A percentile compares a stretch with the other conserved stretches of the same genome.
Evolutionary conservation across 139 green algal genomes (phyloP).

Genomic region (Picochlorum sp.): DNA sequence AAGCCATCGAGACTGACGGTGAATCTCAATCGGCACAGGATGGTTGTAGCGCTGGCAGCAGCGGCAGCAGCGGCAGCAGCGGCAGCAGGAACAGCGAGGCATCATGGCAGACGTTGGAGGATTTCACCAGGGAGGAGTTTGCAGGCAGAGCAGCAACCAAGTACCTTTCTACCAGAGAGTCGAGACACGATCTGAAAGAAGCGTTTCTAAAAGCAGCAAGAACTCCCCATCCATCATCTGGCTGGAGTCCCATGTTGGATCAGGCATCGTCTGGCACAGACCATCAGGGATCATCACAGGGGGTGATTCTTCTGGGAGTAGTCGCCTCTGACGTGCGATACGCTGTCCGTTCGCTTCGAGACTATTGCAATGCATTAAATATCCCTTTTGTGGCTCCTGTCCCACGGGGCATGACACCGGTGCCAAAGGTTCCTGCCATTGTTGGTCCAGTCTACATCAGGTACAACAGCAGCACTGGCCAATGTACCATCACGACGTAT

Average conservation of each 20-base stretch:
- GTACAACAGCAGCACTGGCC: conserved; percentile 34
- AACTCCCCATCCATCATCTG: neutral
- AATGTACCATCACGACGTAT: conserved; percentile 27
- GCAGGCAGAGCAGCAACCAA: neutral
- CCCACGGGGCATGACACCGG: neutral
- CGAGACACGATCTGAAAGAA: conserved; percentile 1
- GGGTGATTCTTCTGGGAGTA: conserved; percentile 44
- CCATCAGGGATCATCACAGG: too few relatives aligned
- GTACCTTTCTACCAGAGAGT: neutral
- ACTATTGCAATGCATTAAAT: conserved; percentile 41
- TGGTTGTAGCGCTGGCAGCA: too few relatives aligned
- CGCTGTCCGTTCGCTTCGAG: conserved; percentile 38
- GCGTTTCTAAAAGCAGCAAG: conserved; percentile 2
- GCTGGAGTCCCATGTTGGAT: too few relatives aligned
- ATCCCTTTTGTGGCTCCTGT: conserved; percentile 25
- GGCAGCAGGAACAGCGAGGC: too few relatives aligned
- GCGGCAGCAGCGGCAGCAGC: too few relatives aligned
- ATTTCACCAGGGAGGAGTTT: neutral
- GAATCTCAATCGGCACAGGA: too few relatives aligned
- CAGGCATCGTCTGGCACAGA: too few relatives aligned
- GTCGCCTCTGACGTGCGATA: conserved; percentile 42
- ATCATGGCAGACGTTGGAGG: neutral
- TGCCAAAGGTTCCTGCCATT: conserved; percentile 8
- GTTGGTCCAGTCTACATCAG: conserved; percentile 47
- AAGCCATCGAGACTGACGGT: too few relatives aligned